Evolutionary conservation across 2,329 filamentous ascomycete species (phyloP), one percentile per base, ranked within the genome.

Genomic region (Aspergillus sp.): DNA sequence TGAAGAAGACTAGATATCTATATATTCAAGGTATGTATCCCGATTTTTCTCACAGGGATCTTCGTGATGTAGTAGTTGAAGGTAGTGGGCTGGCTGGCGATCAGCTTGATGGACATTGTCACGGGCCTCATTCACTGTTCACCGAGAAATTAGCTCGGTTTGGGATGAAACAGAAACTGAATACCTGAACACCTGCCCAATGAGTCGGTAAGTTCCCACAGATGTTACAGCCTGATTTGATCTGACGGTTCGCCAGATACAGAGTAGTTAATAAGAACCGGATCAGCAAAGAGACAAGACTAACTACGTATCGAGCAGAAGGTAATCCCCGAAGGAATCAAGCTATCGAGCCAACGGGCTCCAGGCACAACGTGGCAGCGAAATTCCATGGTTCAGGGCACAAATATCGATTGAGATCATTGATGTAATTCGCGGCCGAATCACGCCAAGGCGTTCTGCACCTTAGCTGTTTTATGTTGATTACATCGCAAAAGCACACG

Each of bases 381-480:
- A 17, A 23, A n/a, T 17, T 31, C 44, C 44, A 27, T 15, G 27
- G 23, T 15, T 31, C 23, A 46, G 19, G 21, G 43, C 43, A 21
- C 19, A 11, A 45, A 45, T 45, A 24, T 40, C 39, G 35, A 39
- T 39, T 27, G n/a, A 3, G 21, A n/a, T 15, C 6, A 21, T 43
- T 19, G 49, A 40, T 43, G 37, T 44, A 41, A 46, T 45, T 46
- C 27, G 40, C 23, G 39, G 49, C 39, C 21, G 49, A 44, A 43
- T 17, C 37, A 19, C 24, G 49, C 49, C 39, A 43, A 52, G 51
- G 19, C 15, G 6, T 45, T 31, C n/a, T 21, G 8, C 51, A 46
- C 15, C 33, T 41, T 41, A 39, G 52, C 35, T 47, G 52, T 54
- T 54, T 54, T 46, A 54, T 39, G 35, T 54, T 54, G 52, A 54